Base-by-base conservation (phyloP, 2,329 filamentous ascomycete genomes). In the Cyclaneusma minus region DNA sequence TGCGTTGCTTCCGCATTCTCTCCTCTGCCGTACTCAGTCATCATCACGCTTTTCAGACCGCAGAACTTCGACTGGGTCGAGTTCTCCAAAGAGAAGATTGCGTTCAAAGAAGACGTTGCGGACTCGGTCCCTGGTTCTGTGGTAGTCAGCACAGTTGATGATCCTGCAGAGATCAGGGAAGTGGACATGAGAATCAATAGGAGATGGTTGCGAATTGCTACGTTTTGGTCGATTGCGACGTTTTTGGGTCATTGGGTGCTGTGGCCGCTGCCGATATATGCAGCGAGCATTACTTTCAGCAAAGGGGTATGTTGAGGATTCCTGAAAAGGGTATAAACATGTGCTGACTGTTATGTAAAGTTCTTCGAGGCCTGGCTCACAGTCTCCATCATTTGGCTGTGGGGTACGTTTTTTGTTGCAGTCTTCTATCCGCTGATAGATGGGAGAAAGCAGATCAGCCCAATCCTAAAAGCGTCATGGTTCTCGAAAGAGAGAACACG, bases 231-330 rank as follows among this genome's bases (percentile, higher is more conserved):
- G 0, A 33, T 50, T 0, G 59, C 58, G 0, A 65, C 61, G 0
- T 64, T 65, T 27, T 29, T 64, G 1, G 61, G 61, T 0, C 60
- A 64, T 27, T 64, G 58, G 59, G 58, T 66, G 2, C 31, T 66
- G 3, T 67, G 61, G 60, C 62, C 62, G 1, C 43, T 66, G 22
- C 61, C 61, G 0, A 67, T 66, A 60, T 66, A 66, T 35, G 62
- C 53, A 0, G 51, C 58, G 1, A 51, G 54, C 6, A 64, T 64
- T 29, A 43, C 64, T 0, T 65, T 64, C 34, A 46, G 47, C 2
- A 55, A 57, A 29, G 42, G 41, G 31, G 50, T 51, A 35, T 25
- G 41, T 39, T 12, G 4, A 8, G 2, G 25, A 6, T 27, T 8
- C 7, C 14, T 8, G 6, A 7, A 10, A n/a, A 14, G 6, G 17